phyloP scores from a whole-genome alignment of 2,329 filamentous ascomycete genomes.

The Penicillium fuscoglaucum region DNA sequence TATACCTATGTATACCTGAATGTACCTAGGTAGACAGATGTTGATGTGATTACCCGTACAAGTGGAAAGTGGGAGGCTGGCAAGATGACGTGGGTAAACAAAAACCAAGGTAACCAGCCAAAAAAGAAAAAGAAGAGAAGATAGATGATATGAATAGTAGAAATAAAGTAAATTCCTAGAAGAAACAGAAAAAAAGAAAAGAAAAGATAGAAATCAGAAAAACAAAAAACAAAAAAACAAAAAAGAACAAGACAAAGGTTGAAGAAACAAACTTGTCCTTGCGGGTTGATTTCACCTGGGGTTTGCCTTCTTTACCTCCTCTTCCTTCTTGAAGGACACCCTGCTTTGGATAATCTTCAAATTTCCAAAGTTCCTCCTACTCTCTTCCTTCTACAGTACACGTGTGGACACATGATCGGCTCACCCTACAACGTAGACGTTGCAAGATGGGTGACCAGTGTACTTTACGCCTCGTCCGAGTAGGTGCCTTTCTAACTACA shows the following conservation, averaged over 20 bases:
- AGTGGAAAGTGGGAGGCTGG: neutral
- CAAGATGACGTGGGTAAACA: neutral
- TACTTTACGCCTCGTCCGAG: constrained; percentile 18
- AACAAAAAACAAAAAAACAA: neutral
- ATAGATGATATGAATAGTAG: neutral
- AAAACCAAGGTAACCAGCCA: neutral
- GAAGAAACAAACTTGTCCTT: neutral
- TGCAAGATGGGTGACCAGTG: constrained; percentile 18
- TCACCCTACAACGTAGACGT: neutral
- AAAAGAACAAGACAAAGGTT: neutral
- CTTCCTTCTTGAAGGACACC: neutral
- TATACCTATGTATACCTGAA: too few relatives aligned
- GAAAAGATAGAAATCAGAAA: neutral
- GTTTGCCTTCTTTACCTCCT: neutral
- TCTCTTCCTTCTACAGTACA: too few relatives aligned
- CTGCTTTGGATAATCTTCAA: too few relatives aligned
- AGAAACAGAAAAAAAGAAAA: neutral
- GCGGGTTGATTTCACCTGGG: neutral
- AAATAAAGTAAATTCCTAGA: neutral
- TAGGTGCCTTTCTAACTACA: constrained; percentile 1
- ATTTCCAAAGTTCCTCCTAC: neutral
- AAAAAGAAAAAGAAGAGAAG: neutral
- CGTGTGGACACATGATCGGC: neutral
- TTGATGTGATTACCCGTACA: neutral
- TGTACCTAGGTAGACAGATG: too few relatives aligned